phyloP scores from a whole-genome alignment of 2,329 filamentous ascomycete species.

The Zymoseptoria ardabiliae region DNA sequence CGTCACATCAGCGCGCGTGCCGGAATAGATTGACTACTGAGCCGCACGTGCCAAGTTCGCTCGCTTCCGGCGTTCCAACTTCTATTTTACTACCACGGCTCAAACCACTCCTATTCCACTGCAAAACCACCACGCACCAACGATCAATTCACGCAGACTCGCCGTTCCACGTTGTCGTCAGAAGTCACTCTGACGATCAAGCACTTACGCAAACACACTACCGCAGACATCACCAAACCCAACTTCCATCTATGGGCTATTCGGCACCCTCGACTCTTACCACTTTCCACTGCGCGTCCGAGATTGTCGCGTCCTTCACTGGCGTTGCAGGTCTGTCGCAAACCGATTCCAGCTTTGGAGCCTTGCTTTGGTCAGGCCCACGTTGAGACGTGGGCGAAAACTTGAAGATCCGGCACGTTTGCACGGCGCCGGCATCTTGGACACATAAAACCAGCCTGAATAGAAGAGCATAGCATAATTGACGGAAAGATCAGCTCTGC shows the following conservation, averaged over 20 bases:
- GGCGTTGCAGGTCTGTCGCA: conserved; percentile 29
- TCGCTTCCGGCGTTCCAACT: background rate
- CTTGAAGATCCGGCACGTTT: conserved; percentile 3
- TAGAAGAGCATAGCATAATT: background rate
- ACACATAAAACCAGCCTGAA: background rate
- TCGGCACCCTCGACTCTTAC: conserved; percentile 30
- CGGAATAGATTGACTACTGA: background rate
- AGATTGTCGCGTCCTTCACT: conserved; percentile 30
- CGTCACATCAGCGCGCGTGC: background rate
- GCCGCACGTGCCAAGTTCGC: background rate
- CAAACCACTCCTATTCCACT: background rate
- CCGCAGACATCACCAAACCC: background rate
- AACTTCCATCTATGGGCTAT: conserved; percentile 39
- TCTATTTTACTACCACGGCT: background rate
- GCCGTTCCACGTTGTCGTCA: background rate
- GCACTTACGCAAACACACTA: background rate
- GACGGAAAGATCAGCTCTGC: background rate
- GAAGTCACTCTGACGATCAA: conserved; percentile 10
- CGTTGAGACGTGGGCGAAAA: conserved; percentile 41
- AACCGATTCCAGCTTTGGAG: conserved; percentile 42
- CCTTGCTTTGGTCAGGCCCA: conserved; percentile 41
- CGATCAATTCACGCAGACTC: background rate
- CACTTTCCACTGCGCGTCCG: conserved; percentile 26
- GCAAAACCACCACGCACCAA: background rate
- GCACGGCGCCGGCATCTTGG: background rate